A percentile compares a stretch with the other conserved stretches of the same genome.
phyloP scores from a whole-genome alignment of 2,329 filamentous ascomycete genomes.

The Scopulariopsis brevicaulis region DNA sequence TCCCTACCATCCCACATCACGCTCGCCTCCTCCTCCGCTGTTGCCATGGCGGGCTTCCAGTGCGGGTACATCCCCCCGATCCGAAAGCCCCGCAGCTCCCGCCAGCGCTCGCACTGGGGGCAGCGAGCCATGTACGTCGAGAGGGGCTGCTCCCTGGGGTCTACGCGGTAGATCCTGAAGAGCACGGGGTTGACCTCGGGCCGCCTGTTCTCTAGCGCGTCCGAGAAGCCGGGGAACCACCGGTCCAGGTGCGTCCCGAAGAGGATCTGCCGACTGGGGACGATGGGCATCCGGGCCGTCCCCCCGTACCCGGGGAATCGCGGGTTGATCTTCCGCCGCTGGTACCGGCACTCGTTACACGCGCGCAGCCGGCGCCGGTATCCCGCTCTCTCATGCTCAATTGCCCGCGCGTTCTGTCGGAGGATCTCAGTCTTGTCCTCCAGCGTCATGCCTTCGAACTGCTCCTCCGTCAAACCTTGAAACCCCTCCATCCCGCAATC shows the following conservation, averaged over 20 bases:
- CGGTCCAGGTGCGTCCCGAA: neutral
- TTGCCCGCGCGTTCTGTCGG: neutral
- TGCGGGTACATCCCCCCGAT: neutral
- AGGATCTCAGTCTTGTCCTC: neutral
- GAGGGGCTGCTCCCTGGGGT: neutral
- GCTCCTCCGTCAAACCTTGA: neutral
- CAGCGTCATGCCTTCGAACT: neutral
- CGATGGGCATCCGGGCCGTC: neutral
- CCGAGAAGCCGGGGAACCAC: conserved; percentile 1
- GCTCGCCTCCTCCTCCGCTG: neutral
- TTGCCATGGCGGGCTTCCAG: neutral
- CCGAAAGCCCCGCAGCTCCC: neutral
- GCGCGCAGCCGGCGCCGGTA: neutral
- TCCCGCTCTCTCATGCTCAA: neutral
- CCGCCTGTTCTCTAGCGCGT: neutral
- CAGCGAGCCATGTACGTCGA: neutral
- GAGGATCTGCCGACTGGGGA: neutral
- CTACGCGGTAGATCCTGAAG: neutral
- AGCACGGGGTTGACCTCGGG: neutral
- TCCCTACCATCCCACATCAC: neutral
- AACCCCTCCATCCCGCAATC: neutral
- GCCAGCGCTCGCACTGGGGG: conserved; percentile 1
- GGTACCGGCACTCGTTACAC: conserved; percentile 1
- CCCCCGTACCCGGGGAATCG: neutral
- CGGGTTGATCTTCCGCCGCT: neutral